These are phyloP conservation scores for Boletales sp. DNA, from an alignment of 768 basidiomycete species.

Conservation along the genomic window DNA sequence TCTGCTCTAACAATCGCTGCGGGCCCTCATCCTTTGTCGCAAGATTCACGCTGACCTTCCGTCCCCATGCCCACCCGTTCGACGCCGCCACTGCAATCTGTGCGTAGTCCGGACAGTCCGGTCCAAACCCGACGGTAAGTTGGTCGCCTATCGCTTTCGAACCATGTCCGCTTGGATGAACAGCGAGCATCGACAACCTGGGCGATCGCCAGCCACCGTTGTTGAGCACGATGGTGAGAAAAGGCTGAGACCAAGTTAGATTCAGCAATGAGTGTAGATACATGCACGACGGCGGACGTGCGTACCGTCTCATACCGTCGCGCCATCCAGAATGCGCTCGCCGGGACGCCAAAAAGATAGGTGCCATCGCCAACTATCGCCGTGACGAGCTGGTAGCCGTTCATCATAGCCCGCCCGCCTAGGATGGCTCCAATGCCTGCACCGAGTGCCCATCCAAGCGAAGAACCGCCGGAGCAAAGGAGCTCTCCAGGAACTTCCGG, in stretches of 20 bases:
- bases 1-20: constrained; percentile 27
- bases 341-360: constrained; percentile 64
- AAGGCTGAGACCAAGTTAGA: constrained; percentile 45
- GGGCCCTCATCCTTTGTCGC: constrained; percentile 22
- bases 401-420: constrained; percentile 33
- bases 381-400: constrained; percentile 49
- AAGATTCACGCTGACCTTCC: constrained; percentile 32
- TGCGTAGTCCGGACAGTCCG: constrained; percentile 55
- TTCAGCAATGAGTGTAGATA: background rate
- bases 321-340: constrained; percentile 71
- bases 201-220: constrained; percentile 74
- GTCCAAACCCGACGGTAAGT: constrained; percentile 64
- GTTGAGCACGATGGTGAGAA: constrained; percentile 66
- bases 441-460: constrained; percentile 67
- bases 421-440: constrained; percentile 59
- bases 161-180: constrained; percentile 59
- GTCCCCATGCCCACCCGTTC: constrained; percentile 62
- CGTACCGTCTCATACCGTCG: constrained; percentile 59
- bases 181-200: constrained; percentile 58
- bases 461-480: constrained; percentile 58
- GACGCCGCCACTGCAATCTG: constrained; percentile 66
- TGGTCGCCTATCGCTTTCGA: constrained; percentile 40
- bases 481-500: constrained; percentile 49
- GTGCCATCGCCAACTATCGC: constrained; percentile 68
- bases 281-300: constrained; percentile 12